These are phyloP conservation scores for Alternaria consortialis DNA, from an alignment of 2,329 filamentous ascomycete species.

Conservation along the genomic window DNA sequence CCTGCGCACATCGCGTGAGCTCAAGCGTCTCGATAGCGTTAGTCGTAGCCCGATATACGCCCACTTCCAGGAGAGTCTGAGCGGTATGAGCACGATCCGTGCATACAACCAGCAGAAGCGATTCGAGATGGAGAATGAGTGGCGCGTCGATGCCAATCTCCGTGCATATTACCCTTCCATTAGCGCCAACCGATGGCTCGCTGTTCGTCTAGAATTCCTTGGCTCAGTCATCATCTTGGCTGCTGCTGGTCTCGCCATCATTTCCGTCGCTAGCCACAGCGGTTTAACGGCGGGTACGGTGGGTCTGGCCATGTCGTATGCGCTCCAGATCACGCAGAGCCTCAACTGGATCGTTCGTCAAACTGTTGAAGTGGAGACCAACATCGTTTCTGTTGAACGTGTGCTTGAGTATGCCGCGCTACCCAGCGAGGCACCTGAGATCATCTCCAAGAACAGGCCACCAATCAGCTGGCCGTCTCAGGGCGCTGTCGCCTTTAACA, in stretches of 20 bases:
- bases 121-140: slow-evolving; percentile 94
- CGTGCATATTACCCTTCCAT: slow-evolving; percentile 96
- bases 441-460: slow-evolving; percentile 86
- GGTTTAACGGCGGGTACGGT: slow-evolving; percentile 76
- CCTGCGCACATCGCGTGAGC: slow-evolving; percentile 90
- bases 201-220: slow-evolving; percentile 93
- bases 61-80: slow-evolving; percentile 97
- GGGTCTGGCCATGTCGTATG: slow-evolving; percentile 96
- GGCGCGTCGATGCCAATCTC: slow-evolving; percentile 94
- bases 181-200: slow-evolving; percentile 89
- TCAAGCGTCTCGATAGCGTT: slow-evolving; percentile 95
- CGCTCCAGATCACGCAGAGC: slow-evolving; percentile 93
- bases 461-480: slow-evolving; percentile 90
- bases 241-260: slow-evolving; percentile 81
- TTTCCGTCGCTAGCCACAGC: slow-evolving; percentile 76
- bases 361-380: slow-evolving; percentile 99
- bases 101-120: slow-evolving; percentile 89
- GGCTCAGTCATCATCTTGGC: slow-evolving; percentile 92
- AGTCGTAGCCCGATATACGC: slow-evolving; percentile 96
- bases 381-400: slow-evolving; percentile 97
- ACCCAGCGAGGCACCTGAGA: slow-evolving; percentile 92
- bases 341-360: slow-evolving; percentile 99
- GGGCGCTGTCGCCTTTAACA: slow-evolving; percentile 87
- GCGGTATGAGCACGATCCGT: slow-evolving; percentile 92
- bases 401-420: slow-evolving; percentile 94